Percentiles rank a stretch among this genome's conserved stretches.
Evolutionary conservation across 345 rosid genomes (phyloP).

Genomic region (Melaleuca alternifolia): DNA sequence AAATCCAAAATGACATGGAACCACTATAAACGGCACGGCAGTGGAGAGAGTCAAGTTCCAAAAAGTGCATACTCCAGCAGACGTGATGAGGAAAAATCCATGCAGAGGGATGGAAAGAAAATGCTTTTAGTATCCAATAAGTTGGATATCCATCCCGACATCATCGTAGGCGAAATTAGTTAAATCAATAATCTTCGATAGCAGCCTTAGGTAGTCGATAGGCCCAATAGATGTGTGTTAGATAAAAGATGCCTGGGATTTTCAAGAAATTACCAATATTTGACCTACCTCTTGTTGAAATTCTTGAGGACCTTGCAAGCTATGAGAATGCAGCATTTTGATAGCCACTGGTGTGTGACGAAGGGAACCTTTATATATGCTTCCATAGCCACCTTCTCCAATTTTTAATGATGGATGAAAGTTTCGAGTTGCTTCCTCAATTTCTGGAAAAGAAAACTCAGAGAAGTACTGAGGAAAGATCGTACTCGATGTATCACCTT

Average conservation of each 20-base stretch:
- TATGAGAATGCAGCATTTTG: slow-evolving; percentile 52
- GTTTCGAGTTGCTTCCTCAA: slow-evolving; percentile 54
- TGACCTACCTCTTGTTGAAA: slow-evolving; percentile 80
- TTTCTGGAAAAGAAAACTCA: slow-evolving; percentile 61
- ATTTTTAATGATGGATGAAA: slow-evolving; percentile 64
- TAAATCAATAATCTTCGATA: neutral
- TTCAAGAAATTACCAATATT: neutral
- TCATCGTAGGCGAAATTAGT: neutral
- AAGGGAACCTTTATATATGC: slow-evolving; percentile 58
- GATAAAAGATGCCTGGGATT: neutral
- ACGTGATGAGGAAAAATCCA: neutral
- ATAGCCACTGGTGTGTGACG: slow-evolving; percentile 65
- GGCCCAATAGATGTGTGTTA: neutral
- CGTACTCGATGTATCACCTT: slow-evolving; percentile 38
- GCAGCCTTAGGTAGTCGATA: neutral
- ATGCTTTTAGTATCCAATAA: neutral
- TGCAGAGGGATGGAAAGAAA: neutral
- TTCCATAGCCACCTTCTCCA: slow-evolving; percentile 94
- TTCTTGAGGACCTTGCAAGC: slow-evolving; percentile 79
- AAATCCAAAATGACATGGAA: neutral
- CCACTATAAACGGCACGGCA: neutral
- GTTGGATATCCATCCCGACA: neutral
- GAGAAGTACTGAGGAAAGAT: slow-evolving; percentile 45
- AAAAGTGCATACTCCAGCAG: neutral
- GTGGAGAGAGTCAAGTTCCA: neutral